Percentiles rank a stretch among this genome's conserved stretches.
These are phyloP conservation scores for Chenopodium suecicum DNA, from an alignment of 148 eudicot genomes.

Conservation along the genomic window DNA sequence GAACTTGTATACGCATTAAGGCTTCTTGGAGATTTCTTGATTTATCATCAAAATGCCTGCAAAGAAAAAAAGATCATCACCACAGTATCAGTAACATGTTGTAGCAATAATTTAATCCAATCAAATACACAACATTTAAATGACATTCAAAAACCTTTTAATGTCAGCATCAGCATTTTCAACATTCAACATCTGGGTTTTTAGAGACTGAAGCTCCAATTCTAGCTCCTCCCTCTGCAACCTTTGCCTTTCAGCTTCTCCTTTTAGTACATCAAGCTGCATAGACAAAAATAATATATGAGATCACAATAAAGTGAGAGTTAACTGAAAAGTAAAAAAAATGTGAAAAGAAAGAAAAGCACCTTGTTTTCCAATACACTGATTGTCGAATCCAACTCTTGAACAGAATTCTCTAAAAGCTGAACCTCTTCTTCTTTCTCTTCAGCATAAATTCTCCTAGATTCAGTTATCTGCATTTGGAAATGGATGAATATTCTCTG, in stretches of 20 bases:
- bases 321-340: neutral
- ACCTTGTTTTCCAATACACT: slow-evolving; percentile 86
- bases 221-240: slow-evolving; percentile 87
- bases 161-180: slow-evolving; percentile 59
- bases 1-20: slow-evolving; percentile 46
- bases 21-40: slow-evolving; percentile 58
- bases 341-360: neutral
- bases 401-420: slow-evolving; percentile 83
- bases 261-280: slow-evolving; percentile 55
- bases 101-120: neutral
- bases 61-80: neutral
- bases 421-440: slow-evolving; percentile 92
- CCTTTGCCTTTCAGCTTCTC: slow-evolving; percentile 88
- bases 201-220: slow-evolving; percentile 73
- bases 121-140: neutral
- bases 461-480: slow-evolving; percentile 58
- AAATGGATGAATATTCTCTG: neutral
- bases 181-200: slow-evolving; percentile 63
- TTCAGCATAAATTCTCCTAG: slow-evolving; percentile 58
- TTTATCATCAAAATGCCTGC: slow-evolving; percentile 68
- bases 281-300: slow-evolving; percentile 26
- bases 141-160: slow-evolving; percentile 50
- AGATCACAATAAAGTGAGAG: slow-evolving; percentile 1
- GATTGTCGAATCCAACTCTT: slow-evolving; percentile 80
- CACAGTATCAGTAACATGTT: neutral